These are phyloP conservation scores for Mycena vulgaris DNA, from an alignment of 768 basidiomycete species.

Conservation along the genomic window DNA sequence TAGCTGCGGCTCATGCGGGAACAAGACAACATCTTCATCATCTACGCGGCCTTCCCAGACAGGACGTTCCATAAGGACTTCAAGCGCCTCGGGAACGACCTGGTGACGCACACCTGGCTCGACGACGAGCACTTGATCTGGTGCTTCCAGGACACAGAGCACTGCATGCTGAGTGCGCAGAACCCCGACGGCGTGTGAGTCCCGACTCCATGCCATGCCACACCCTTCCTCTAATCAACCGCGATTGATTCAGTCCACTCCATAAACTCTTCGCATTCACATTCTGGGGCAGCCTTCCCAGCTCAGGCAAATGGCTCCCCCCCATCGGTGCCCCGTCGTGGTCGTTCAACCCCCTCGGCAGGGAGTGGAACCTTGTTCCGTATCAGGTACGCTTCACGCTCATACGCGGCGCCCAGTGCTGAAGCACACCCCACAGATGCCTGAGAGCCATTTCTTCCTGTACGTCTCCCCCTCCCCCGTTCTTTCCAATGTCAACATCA, in stretches of 20 bases:
- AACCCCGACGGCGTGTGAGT: conserved; percentile 36
- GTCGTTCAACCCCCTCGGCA: conserved; percentile 35
- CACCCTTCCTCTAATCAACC: no score
- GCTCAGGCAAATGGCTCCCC: conserved; percentile 22
- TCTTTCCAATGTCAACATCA: not conserved
- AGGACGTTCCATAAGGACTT: conserved; percentile 28
- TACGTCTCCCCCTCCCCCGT: not conserved
- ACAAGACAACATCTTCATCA: conserved; percentile 32
- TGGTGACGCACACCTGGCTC: conserved; percentile 32
- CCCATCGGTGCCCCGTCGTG: conserved; percentile 17
- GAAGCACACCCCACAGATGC: conserved; percentile 24
- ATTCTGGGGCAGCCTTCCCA: conserved; percentile 35
- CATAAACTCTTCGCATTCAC: conserved; percentile 37
- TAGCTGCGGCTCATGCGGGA: conserved; percentile 28
- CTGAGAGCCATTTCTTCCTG: conserved; percentile 35
- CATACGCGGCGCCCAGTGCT: no score
- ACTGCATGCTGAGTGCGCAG: conserved; percentile 26
- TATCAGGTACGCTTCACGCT: conserved; percentile 25
- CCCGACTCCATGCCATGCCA: no score
- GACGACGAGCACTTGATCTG: conserved; percentile 34
- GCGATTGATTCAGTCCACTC: conserved; percentile 17
- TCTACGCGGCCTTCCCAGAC: conserved; percentile 24
- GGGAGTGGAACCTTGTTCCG: conserved; percentile 35
- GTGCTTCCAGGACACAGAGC: conserved; percentile 27
- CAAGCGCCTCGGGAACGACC: conserved; percentile 27